Conservation (phyloP, 2,329 filamentous ascomycete species). For the Cyphellophora attinorum region DNA sequence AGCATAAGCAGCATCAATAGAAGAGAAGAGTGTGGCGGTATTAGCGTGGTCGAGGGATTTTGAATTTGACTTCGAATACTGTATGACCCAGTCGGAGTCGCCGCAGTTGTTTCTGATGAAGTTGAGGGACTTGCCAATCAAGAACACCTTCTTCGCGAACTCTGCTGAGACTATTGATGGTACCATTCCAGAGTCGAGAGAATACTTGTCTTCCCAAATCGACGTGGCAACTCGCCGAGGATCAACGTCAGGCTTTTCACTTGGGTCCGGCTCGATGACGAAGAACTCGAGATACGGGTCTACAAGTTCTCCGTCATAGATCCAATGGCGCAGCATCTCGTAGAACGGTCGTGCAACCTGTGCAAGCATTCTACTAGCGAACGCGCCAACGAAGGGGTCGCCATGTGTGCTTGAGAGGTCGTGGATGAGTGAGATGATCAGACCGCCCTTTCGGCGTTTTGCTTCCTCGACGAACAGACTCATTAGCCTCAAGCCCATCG, state of each 20-base stretch:
- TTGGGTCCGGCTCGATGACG: slow-evolving; percentile 67
- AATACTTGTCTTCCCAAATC: slow-evolving; percentile 97
- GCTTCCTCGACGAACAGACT: slow-evolving; percentile 90
- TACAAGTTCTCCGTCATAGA: slow-evolving; percentile 95
- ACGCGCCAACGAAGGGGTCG: slow-evolving; percentile 85
- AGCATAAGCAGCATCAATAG: slow-evolving; percentile 95
- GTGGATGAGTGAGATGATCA: slow-evolving; percentile 89
- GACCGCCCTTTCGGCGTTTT: slow-evolving; percentile 69
- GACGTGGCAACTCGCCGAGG: slow-evolving; percentile 57
- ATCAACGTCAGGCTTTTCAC: slow-evolving; percentile 39
- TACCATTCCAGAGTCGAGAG: slow-evolving; percentile 73
- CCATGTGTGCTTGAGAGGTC: slow-evolving; percentile 87
- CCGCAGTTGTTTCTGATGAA: slow-evolving; percentile 95
- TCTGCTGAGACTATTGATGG: slow-evolving; percentile 88
- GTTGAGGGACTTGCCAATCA: slow-evolving; percentile 96
- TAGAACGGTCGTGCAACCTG: slow-evolving; percentile 94
- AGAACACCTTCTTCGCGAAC: slow-evolving; percentile 90
- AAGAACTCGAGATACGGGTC: slow-evolving; percentile 96
- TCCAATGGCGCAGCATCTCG: slow-evolving; percentile 91
- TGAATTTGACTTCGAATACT: slow-evolving; percentile 84
- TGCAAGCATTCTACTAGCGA: slow-evolving; percentile 77
- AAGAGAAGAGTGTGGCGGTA: slow-evolving; percentile 69
- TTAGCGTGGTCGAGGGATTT: slow-evolving; percentile 91
- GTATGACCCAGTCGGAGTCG: slow-evolving; percentile 90
- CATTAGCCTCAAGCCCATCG: slow-evolving; percentile 88